Evolutionary conservation across 352 stramenopile species (phyloP), one percentile per base, ranked within the genome.

Genomic region (Pythium brachiatum): DNA sequence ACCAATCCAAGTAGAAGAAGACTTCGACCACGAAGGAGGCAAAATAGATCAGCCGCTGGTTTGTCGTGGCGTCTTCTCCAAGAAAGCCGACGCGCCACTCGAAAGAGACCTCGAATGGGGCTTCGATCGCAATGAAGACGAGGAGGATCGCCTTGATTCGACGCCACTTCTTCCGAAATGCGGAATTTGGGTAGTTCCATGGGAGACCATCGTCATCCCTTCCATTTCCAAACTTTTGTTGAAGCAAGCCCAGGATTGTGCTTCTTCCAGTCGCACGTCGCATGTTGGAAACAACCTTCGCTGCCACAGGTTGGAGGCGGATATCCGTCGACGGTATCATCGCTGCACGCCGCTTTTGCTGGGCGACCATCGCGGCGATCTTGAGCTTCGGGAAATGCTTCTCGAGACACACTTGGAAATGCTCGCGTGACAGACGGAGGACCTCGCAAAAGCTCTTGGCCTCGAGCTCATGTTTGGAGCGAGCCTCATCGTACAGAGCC

Each of bases 1-100:
- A 74, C n/a, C 83, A 61, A 32, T 92, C 80, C 1, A 63, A 39
- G 27, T 86, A 81, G 62, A 90, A 92, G 59, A 92, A 90, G 2
- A 81, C 25, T 48, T 92, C 82, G 16, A 84, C 61, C 1, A 63
- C 9, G 0, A 81, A 18, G 1, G 73, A 48, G 1, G 64, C n/a
- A 7, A 76, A 32, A 51, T 82, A 90, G 13, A 62, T 53, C 4
- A 59, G 15, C 27, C 66, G 32, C 44, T 88, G 77, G 23, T 77
- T 47, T 6, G 39, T 39, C 16, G 67, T 51, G 0, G 69, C 66
- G 1, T 76, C 72, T 0, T 69, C 65, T 1, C 66, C 72, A 29
- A 64, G 43, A n/a, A 69, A 64, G 4, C 62, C 62, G 9, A 53
- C 25, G 1, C 64, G 58, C 59, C 64, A 68, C 29, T 68, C 20